Base-by-base conservation (phyloP, 306 rosid species). In the Vachellia collinsii region DNA sequence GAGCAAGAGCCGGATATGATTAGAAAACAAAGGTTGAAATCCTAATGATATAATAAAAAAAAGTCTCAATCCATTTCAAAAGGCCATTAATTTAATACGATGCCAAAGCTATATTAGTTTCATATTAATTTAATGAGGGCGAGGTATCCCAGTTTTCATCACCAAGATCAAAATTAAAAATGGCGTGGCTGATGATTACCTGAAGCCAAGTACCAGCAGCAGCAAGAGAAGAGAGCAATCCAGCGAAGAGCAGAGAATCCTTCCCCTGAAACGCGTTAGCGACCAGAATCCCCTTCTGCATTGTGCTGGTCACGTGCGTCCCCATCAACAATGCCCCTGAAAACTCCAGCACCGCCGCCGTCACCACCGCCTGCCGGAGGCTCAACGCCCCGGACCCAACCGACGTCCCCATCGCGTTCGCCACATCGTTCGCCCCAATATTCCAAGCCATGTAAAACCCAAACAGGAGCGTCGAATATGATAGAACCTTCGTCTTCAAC, bases 391-490 rank as follows among this genome's bases (percentile, higher is more conserved):
- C 99, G 0, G 99, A 95, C 1, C 99, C 99, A 43, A 93, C 99
- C 8, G 98, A 95, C 11, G 99, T 95, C 4, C 99, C 99, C 99
- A 95, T 95, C 3, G 99, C 99, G 79, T 95, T 95, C 1, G 99
- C 99, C 81, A 95, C 99, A 46, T 95, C 99, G 61, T 95, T 95
- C 20, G 99, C 98, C n/a, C 99, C 99, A 39, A 95, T 95, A 80
- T 95, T 95, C 99, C 98, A 95, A 37, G 99, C 99, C 99, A 95
- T 95, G 86, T 95, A 95, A 42, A 96, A 93, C 29, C 98, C 99
- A 67, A 91, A 89, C 66, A 96, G 72, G 11, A 96, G 80, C 0
- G 99, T 92, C 0, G 19, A 86, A 53, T 96, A 96, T 0, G 98
- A 91, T 48, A 93, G 46, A 22, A 88, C 14, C 59, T 83, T 92